These are phyloP conservation scores for Blakeslea trispora DNA, from an alignment of 371 early-diverging fungal species.

Conservation along the genomic window DNA sequence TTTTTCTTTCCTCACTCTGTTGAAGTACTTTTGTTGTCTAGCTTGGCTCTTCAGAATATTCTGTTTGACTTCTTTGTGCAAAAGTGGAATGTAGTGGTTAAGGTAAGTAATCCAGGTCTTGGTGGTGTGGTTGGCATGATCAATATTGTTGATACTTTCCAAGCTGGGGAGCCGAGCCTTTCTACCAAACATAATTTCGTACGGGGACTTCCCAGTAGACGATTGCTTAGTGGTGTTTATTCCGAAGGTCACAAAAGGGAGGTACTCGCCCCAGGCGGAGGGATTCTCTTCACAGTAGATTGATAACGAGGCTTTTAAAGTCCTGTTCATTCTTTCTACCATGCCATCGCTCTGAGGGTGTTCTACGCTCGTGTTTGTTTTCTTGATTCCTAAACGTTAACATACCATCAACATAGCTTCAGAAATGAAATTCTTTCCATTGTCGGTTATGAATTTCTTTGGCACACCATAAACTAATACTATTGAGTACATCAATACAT, in stretches of 20 bases:
- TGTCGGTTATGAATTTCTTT: conserved; percentile 17
- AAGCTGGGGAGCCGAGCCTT: conserved; percentile 6
- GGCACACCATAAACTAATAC: conserved; percentile 6
- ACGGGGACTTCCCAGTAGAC: conserved; percentile 10
- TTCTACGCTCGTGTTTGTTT: conserved; percentile 15
- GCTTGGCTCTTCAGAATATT: conserved; percentile 19
- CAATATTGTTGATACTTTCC: neutral
- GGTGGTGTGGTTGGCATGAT: too few species aligned
- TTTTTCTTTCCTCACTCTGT: conserved; percentile 2
- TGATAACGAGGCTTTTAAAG: conserved; percentile 11
- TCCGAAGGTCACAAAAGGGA: conserved; percentile 18
- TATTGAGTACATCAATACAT: neutral
- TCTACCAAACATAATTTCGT: conserved; percentile 18
- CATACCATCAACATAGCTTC: conserved; percentile 16
- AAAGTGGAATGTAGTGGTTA: conserved; percentile 17
- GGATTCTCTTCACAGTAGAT: conserved; percentile 10
- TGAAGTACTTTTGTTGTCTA: conserved; percentile 11
- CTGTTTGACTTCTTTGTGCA: neutral
- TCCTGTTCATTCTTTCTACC: conserved; percentile 17
- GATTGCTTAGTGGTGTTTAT: conserved; percentile 16
- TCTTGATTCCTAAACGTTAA: neutral
- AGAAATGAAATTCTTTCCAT: conserved; percentile 18
- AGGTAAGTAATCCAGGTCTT: conserved; percentile 10
- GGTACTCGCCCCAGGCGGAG: conserved; percentile 12
- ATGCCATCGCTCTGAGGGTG: conserved; percentile 20